Evolutionary conservation across 352 stramenopile species (phyloP), one percentile per base, ranked within the genome.

Genomic region (Globisporangium recalcitrans): DNA sequence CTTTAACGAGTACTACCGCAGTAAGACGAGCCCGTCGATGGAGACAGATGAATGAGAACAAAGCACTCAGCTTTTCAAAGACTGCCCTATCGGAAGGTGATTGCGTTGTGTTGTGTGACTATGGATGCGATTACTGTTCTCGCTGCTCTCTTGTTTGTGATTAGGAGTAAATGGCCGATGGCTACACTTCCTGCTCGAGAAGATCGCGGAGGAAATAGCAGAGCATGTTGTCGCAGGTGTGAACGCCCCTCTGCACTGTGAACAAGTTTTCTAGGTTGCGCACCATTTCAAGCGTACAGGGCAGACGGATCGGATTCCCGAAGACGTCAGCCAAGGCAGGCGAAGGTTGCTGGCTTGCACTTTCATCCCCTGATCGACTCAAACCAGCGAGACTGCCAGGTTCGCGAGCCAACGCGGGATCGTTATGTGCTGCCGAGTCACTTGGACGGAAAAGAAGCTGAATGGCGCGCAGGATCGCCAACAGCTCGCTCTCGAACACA

Each of bases 1-100:
- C 67, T 97, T 97, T 64, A 97, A 97, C 64, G 86, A 95, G 69
- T 97, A 80, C 49, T 97, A 97, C 29, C 69, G 71, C 44, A 80
- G 75, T 31, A 89, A 91, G 58, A 75, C 63, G 19, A 58, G 70
- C 21, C 70, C 80, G 40, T 31, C 61, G 5, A 72, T 71, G 49
- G 78, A 83, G 31, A 38, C 58, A 47, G 76, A 88, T 31, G 78
- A 87, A 62, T 88, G 68, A 75, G 51, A 57, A 22, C 19, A 75
- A 47, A 42, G 51, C 19, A 6, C 32, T 3, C 51, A n/a, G 13
- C 51, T 42, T 29, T 42, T 29, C 11, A 57, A 16, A 21, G 7
- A 4, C 14, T 10, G 3, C 51, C 11, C 22, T 13, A 19, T 21
- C n/a, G 51, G 19, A 22, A 57, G 29, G 29, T 44, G 32, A 27